phyloP scores from a whole-genome alignment of 345 rosid genomes.

The Sisymbrium irio region DNA sequence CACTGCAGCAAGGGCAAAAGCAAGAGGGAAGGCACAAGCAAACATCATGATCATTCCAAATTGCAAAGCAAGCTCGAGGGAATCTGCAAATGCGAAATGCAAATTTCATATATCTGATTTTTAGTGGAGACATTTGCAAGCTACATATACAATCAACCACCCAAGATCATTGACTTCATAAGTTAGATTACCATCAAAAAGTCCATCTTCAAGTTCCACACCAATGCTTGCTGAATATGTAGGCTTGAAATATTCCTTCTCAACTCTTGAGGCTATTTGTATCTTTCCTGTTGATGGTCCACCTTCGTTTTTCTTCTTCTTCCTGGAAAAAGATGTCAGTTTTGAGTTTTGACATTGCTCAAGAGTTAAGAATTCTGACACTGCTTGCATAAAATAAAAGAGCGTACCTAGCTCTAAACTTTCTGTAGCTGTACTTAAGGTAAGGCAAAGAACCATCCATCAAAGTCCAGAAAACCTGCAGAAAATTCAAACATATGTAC shows the following conservation, averaged over 20 bases:
- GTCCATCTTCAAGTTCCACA: conserved; percentile 88
- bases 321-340: conserved; percentile 40
- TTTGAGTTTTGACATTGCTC: neutral
- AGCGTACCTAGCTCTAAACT: conserved; percentile 66
- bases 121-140: conserved; percentile 1
- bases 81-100: conserved; percentile 47
- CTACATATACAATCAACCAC: neutral
- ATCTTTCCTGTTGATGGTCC: conserved; percentile 54
- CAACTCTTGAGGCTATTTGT: conserved; percentile 69
- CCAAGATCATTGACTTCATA: neutral
- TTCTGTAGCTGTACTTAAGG: conserved; percentile 76
- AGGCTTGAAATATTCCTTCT: conserved; percentile 88
- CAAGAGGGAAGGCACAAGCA: conserved; percentile 93
- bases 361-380: neutral
- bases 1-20: conserved; percentile 73
- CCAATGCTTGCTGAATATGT: conserved; percentile 78
- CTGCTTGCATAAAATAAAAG: neutral
- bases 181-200: conserved; percentile 70
- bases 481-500: conserved; percentile 3
- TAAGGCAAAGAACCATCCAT: conserved; percentile 75
- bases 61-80: conserved; percentile 79
- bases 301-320: conserved; percentile 54
- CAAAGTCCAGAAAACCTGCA: conserved; percentile 75
- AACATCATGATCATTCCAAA: conserved; percentile 99
- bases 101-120: neutral